Base-by-base conservation (phyloP, 371 early-diverging fungal species). In the Entomophthora muscae region DNA sequence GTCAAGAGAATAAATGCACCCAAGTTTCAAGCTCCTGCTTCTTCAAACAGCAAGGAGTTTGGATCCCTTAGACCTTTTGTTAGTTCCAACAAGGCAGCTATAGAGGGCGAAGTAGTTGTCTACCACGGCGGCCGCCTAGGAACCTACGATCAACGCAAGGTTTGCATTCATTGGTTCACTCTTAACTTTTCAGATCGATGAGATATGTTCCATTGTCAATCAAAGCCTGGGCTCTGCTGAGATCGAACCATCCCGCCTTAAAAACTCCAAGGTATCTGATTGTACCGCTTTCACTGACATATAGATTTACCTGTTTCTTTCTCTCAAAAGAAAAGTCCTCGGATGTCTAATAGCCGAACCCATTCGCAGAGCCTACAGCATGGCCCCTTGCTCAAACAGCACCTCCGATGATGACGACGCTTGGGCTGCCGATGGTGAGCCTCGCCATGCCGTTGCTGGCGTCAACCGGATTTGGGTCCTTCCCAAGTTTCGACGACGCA, bases 381-480 rank as follows among this genome's bases (percentile, higher is more conserved):
- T 12, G 55, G 3, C 10, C 10, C 22, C 28, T 21, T 5, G 21
- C 26, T 26, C 24, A 3, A 55, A 55, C 22, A 21, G 3, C 55
- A 42, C 28, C 22, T 3, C 3, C 5, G 55, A 55, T n/a, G 51
- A 51, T 12, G 55, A 10, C 22, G 55, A 55, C 24, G 28, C 22
- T 10, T 55, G 28, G 22, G 28, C 10, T n/a, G 10, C 28, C 10
- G 55, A 55, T 12, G 55, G 28, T 12, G 5, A 55, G 22, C 55
- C 55, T 26, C 21, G 5, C 28, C 22, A 10, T 10, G 22, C 55
- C 24, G 21, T 55, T 10, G 22, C 28, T n/a, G 55, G 55, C 10
- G 55, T 55, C 55, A 55, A 55, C 28, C 55, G 55, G 24, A 55
- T 55, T 24, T 55, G 55, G 55, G 55, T 55, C 21, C 28, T 55